Base-by-base conservation (phyloP, 345 rosid species). In the Euphorbia peplus region DNA sequence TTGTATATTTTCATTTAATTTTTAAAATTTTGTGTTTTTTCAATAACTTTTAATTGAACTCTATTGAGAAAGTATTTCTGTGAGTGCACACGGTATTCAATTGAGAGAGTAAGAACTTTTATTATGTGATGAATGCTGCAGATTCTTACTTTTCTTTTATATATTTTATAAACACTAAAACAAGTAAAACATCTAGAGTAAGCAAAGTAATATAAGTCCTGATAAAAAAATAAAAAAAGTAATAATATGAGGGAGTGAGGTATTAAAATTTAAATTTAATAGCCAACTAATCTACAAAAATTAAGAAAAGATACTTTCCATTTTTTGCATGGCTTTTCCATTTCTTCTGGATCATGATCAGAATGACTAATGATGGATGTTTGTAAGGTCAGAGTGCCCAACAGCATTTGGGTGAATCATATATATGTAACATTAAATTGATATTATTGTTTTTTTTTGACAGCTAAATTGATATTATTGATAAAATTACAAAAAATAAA, bases 261-360 rank as follows among this genome's bases (percentile, higher is more conserved):
- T n/a, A n/a, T 32, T 32, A 32, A 32, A 2, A 32, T 32, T 2
- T 3, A 32, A 32, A 32, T 3, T 42, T 21, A 63, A 7, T 24
- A 44, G 66, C 66, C 53, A 63, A 42, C 66, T 13, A 42, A 62
- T 62, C 30, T 32, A 50, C 51, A 24, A 48, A 62, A 22, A 62
- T 42, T 44, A 42, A 42, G 66, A 35, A 63, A 44, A 63, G 44
- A 42, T 13, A 15, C 25, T 9, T 30, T 63, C 28, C 25, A n/a
- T 63, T 63, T 42, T 42, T 1, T 16, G 16, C 4, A 13, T 13
- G 21, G 13, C n/a, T 59, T 8, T 16, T 35, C 28, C 30, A 18
- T 56, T 63, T 42, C 6, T 14, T 41, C 19, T 16, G 66, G 66
- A 42, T 39, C 52, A 63, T 63, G 64, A 22, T 44, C 16, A 44